Percentiles rank a stretch among this genome's conserved stretches.
phyloP scores from a whole-genome alignment of 768 basidiomycete genomes.

The Imleria badia region DNA sequence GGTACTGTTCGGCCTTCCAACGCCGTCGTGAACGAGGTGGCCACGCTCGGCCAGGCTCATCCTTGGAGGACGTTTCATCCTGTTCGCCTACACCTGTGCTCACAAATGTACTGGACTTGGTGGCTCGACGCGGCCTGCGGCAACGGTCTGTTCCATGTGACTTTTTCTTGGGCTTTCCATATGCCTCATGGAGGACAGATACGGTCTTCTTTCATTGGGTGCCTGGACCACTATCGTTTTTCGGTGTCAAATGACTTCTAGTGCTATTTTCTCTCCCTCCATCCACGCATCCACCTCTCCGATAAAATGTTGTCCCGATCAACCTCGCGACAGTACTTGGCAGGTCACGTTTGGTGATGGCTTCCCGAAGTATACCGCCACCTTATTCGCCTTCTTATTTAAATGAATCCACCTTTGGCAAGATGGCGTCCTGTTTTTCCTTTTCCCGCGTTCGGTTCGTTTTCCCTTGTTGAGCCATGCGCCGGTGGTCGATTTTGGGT shows the following conservation, averaged over 20 bases:
- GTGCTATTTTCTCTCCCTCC: not conserved
- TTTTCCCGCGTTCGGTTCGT: not conserved
- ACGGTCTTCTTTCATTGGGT: not conserved
- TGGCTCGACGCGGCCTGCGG: too few species aligned
- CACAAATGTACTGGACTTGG: not conserved
- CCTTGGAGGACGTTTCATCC: not conserved
- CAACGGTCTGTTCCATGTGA: too few species aligned
- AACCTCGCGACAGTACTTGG: not conserved
- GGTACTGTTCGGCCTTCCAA: not conserved
- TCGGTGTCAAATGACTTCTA: not conserved
- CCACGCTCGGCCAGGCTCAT: too few species aligned
- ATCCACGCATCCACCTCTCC: not conserved
- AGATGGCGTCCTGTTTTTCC: not conserved
- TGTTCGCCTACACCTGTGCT: too few species aligned
- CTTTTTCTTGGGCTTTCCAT: too few species aligned
- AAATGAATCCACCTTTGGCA: not conserved
- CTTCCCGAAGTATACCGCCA: constrained; percentile 4
- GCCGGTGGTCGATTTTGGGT: not conserved
- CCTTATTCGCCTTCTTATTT: constrained; percentile 5
- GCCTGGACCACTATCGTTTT: not conserved
- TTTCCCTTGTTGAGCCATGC: constrained; percentile 11
- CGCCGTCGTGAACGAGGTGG: not conserved
- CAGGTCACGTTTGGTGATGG: not conserved
- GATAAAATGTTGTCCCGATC: not conserved
- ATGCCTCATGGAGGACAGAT: not conserved